Evolutionary conservation across 75 land plant species (phyloP), one percentile per base, ranked within the genome.

Genomic region (Selaginella moellendorffii): DNA sequence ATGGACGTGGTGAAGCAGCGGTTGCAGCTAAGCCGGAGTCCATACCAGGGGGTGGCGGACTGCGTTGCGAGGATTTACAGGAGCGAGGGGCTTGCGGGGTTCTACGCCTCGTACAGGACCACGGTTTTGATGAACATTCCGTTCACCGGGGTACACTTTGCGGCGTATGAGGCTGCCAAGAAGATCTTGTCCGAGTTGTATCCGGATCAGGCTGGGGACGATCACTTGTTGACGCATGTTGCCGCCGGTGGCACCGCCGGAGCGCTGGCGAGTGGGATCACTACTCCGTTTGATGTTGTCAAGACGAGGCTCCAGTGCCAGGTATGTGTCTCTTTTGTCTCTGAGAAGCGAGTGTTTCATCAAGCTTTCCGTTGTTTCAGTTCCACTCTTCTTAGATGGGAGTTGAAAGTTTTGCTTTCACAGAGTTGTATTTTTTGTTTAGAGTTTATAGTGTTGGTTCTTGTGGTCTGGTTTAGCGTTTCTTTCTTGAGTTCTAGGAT

Each of bases 291-390:
- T 22, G 92, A 87, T 74, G 92, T 87, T 8, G 78, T 85, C 23
- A 87, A 82, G 80, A 87, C 92, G 51, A 77, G 84, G 56, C 68
- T 87, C 73, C 92, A 87, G 54, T 82, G 89, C 64, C 92, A 87
- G 83, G 92, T 87, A 30, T 19, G 71, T 51, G 18, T 46, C 10
- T 46, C 51, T 46, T n/a, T n/a, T n/a, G n/a, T n/a, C n/a, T n/a
- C n/a, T n/a, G n/a, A n/a, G n/a, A n/a, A n/a, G n/a, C n/a, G n/a
- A n/a, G n/a, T n/a, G n/a, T n/a, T n/a, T n/a, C n/a, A n/a, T n/a
- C n/a, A n/a, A n/a, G n/a, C n/a, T n/a, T n/a, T n/a, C n/a, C n/a
- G n/a, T n/a, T n/a, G n/a, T n/a, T n/a, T n/a, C n/a, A n/a, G n/a
- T n/a, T n/a, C n/a, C n/a, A n/a, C n/a, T n/a, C n/a, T n/a, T n/a